Base-by-base conservation (phyloP, 2,329 filamentous ascomycete genomes). In the Neopestalotiopsis rosae region DNA sequence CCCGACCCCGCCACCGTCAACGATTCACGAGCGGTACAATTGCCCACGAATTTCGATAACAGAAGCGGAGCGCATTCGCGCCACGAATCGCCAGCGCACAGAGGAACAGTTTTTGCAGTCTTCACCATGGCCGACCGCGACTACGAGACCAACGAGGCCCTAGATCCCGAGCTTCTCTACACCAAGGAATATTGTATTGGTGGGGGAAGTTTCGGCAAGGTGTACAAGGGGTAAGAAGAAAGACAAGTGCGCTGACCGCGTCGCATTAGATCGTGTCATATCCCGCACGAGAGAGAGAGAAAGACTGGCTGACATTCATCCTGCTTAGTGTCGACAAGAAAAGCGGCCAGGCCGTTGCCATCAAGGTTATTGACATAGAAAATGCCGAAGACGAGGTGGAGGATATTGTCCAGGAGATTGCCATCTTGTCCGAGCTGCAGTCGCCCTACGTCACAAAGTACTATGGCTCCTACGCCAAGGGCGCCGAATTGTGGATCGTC, bases 311-410 rank as follows among this genome's bases (percentile, higher is more conserved):
- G 66, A 65, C 69, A 73, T 70, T 76, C 65, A 14, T 38, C 58
- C 34, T 45, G 30, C 6, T 49, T 74, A 96, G 93, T 69, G 94
- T 98, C 73, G 95, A 98, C 83, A 97, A 96, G 78, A 90, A 94
- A 65, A 97, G 92, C 20, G 96, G 96, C 49, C 92, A 97, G 77
- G 92, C 95, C 13, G 96, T 99, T 65, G 96, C 96, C 34, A 99
- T 99, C 85, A 99, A 99, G 82, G 88, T 99, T 76, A 98, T 99
- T 80, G 96, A 99, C 77, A 96, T 99, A 73, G 96, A 99, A 82
- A 98, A 96, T 83, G 96, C 96, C 77, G 96, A 99, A 82, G 96
- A 99, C 81, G 96, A 99, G 83, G 95, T 99, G 74, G 96, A 98
- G 84, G 96, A 99, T 82, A 99, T 99, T 76, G 98, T 98, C 80